Evolutionary conservation across 495 filamentous ascomycete genomes (phyloP), one percentile per base, ranked within the genome.

Genomic region (Clohesyomyces aquaticus): DNA sequence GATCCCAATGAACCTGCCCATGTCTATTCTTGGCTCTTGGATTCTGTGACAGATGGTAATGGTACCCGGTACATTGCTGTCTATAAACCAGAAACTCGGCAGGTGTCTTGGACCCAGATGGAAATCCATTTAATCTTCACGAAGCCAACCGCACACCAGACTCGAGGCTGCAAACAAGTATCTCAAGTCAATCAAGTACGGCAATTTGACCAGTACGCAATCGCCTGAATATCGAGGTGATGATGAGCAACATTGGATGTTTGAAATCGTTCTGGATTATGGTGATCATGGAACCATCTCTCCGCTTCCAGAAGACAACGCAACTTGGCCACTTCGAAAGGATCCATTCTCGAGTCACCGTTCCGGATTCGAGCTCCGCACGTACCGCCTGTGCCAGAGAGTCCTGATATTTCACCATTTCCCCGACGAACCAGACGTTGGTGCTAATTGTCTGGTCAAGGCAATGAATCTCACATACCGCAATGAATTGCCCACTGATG

Each of bases 261-360:
- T 77, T 42, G 54, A 72, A 41, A 25, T 74, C 0, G 66, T 77
- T 19, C 70, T 78, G 32, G 77, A 78, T 51, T 78, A 78, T 55
- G 76, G 76, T 1, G 75, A 78, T 21, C 75, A 77, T 47, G 48
- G 66, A 50, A 0, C 3, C 0, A 12, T 21, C 1, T 11, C 8
- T 23, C 67, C 73, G 0, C 58, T 21, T 0, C 53, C 65, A 4
- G 75, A 0, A 74, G 32, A 38, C 6, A 6, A 14, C 14, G 6
- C 6, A 14, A 6, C 6, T 14, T 47, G 43, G 43, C 4, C 6
- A 4, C 4, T n/a, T 4, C 43, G 43, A 9, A 8, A 47, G 19
- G 43, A 47, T 22, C 14, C 43, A 6, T 47, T 47, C 19, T 47
- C 43, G 6, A 47, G 14, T 16, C 19, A 8, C 43, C 12, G 43